Conservation (phyloP, 768 basidiomycete species). For the Amanita phalloides region DNA sequence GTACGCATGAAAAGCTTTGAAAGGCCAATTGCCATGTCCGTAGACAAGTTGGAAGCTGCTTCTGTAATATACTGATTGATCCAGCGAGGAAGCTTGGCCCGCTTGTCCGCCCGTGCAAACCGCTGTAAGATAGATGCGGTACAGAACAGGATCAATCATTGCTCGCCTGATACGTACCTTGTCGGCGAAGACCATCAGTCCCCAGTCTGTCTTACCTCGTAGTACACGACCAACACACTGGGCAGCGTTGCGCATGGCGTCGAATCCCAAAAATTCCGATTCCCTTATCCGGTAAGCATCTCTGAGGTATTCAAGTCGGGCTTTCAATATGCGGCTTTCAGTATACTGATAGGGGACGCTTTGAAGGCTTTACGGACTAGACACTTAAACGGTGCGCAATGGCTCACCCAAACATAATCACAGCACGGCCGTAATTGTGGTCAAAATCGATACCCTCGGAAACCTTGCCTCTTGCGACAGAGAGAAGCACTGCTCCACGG, state of each 20-base stretch:
- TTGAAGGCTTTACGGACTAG: conserved; percentile 6
- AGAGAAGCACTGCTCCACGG: conserved; percentile 89
- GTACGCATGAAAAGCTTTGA: conserved; percentile 96
- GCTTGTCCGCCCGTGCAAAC: conserved; percentile 86
- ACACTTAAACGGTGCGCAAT: conserved; percentile 2
- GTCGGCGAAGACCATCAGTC: conserved; percentile 98
- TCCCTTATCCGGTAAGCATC: conserved; percentile 97
- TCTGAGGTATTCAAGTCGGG: conserved; percentile 93
- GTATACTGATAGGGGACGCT: conserved; percentile 98
- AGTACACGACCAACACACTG: conserved; percentile 98
- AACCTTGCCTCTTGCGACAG: conserved; percentile 97
- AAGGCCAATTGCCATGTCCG: conserved; percentile 92
- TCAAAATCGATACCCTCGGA: conserved; percentile 99
- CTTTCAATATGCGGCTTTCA: conserved; percentile 94
- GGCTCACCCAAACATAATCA: conserved; percentile 96
- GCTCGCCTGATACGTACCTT: conserved; percentile 46
- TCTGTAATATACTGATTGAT: conserved; percentile 99
- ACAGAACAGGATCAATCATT: background rate
- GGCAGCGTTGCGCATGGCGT: conserved; percentile 98
- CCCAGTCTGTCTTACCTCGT: conserved; percentile 99
- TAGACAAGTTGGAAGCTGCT: conserved; percentile 92
- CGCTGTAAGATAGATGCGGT: conserved; percentile 37
- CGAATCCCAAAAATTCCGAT: conserved; percentile 97
- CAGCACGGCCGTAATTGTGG: conserved; percentile 97
- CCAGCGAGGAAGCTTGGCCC: conserved; percentile 95